phyloP scores from a whole-genome alignment of 192 early-diverging fungal genomes.

The Backusella morwellensis region DNA sequence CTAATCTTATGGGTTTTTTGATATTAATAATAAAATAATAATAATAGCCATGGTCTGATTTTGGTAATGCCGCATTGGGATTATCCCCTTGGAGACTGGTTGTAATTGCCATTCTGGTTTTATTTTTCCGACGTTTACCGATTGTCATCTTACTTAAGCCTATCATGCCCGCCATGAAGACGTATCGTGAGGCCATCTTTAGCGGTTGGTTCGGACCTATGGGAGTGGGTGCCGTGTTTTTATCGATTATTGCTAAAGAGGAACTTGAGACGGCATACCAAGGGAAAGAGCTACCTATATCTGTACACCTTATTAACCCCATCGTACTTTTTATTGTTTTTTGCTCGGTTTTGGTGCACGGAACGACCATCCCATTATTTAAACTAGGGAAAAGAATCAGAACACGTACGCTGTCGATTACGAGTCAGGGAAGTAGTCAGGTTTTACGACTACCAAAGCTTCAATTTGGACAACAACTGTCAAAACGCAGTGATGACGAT shows the following conservation, averaged over 20 bases:
- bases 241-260: slow-evolving; percentile 45
- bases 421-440: slow-evolving; percentile 20
- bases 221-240: slow-evolving; percentile 53
- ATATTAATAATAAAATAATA: background rate
- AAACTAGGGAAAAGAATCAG: slow-evolving; percentile 53
- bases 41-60: slow-evolving; percentile 60
- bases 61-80: slow-evolving; percentile 48
- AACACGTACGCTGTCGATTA: slow-evolving; percentile 35
- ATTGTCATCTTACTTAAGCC: slow-evolving; percentile 59
- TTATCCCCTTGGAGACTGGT: slow-evolving; percentile 70
- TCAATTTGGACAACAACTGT: slow-evolving; percentile 26
- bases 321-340: slow-evolving; percentile 75
- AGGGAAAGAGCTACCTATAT: slow-evolving; percentile 15
- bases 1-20: background rate
- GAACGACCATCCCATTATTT: slow-evolving; percentile 75
- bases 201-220: slow-evolving; percentile 94
- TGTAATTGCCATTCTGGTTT: slow-evolving; percentile 56
- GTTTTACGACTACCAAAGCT: slow-evolving; percentile 32
- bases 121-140: slow-evolving; percentile 75
- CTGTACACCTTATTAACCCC: slow-evolving; percentile 42
- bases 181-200: slow-evolving; percentile 74
- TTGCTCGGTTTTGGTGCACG: slow-evolving; percentile 81
- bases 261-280: slow-evolving; percentile 25
- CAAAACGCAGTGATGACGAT: slow-evolving; percentile 19
- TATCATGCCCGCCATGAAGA: slow-evolving; percentile 67